These are phyloP conservation scores for Solanum lignicaule DNA, from an alignment of 257 asterid species.

Conservation along the genomic window DNA sequence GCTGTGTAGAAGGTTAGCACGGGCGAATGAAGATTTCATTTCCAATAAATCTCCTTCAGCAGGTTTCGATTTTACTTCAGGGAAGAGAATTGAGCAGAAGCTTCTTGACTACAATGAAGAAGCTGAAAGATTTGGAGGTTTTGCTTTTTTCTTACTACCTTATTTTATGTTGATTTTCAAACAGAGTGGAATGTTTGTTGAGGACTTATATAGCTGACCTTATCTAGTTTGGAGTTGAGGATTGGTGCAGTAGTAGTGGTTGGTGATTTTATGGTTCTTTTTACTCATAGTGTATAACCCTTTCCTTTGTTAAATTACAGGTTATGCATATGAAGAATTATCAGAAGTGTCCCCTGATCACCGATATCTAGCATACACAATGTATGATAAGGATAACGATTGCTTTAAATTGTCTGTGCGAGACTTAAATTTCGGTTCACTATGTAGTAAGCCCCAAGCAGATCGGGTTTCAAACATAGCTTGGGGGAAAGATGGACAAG, in stretches of 20 bases:
- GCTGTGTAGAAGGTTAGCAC: constrained; percentile 79
- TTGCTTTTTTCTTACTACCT: not conserved
- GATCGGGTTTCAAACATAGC: constrained; percentile 74
- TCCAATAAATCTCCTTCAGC: constrained; percentile 81
- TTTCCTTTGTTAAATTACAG: constrained; percentile 16
- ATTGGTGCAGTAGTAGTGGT: not conserved
- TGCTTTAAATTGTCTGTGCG: constrained; percentile 62
- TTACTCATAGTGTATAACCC: not conserved
- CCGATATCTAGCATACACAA: constrained; percentile 82
- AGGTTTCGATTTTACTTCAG: constrained; percentile 87
- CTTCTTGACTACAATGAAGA: constrained; percentile 89
- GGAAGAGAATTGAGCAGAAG: constrained; percentile 84
- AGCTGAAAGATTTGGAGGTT: constrained; percentile 91
- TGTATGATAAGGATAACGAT: constrained; percentile 87
- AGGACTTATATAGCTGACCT: not conserved
- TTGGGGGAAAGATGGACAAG: constrained; percentile 88
- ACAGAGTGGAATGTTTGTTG: not conserved
- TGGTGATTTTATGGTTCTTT: not conserved
- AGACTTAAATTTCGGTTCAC: constrained; percentile 77
- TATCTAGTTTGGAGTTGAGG: not conserved
- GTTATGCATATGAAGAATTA: constrained; percentile 82
- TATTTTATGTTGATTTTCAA: not conserved
- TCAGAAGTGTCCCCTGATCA: constrained; percentile 97
- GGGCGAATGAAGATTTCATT: constrained; percentile 69
- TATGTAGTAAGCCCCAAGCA: constrained; percentile 69